phyloP scores from a whole-genome alignment of 371 early-diverging fungal genomes.

The Mucor racemosus region DNA sequence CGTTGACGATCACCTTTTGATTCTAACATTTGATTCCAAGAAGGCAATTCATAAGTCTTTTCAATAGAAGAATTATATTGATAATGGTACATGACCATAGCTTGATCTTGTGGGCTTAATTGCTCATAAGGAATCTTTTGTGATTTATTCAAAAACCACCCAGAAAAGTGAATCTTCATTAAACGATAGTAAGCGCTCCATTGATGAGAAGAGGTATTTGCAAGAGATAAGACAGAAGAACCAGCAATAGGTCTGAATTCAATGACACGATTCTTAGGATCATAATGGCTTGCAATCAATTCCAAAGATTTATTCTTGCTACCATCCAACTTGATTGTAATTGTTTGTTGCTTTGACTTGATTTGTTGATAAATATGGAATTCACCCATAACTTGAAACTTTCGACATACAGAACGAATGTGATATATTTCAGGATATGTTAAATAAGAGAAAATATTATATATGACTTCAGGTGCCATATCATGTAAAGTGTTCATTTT shows the following conservation, averaged over 20 bases:
- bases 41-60: constrained; percentile 41
- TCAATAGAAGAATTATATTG: constrained; percentile 48
- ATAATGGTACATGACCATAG: constrained; percentile 39
- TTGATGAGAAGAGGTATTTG: constrained; percentile 5
- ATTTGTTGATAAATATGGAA: constrained; percentile 41
- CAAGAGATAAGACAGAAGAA: constrained; percentile 7
- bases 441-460: constrained; percentile 40
- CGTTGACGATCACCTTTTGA: constrained; percentile 15
- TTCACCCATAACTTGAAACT: constrained; percentile 34
- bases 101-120: constrained; percentile 37
- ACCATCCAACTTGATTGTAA: constrained; percentile 39
- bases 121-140: constrained; percentile 8
- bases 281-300: constrained; percentile 33
- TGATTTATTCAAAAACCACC: constrained; percentile 25
- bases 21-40: constrained; percentile 9
- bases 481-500: not conserved
- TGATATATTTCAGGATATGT: constrained; percentile 40
- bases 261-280: constrained; percentile 38
- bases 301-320: constrained; percentile 20
- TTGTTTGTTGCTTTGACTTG: constrained; percentile 20
- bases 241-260: constrained; percentile 37
- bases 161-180: constrained; percentile 42
- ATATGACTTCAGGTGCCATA: constrained; percentile 44
- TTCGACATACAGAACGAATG: constrained; percentile 33
- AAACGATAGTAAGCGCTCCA: constrained; percentile 35